These are phyloP conservation scores for Secale cereale DNA, from an alignment of 176 grass and related monocot genomes.

Conservation along the genomic window DNA sequence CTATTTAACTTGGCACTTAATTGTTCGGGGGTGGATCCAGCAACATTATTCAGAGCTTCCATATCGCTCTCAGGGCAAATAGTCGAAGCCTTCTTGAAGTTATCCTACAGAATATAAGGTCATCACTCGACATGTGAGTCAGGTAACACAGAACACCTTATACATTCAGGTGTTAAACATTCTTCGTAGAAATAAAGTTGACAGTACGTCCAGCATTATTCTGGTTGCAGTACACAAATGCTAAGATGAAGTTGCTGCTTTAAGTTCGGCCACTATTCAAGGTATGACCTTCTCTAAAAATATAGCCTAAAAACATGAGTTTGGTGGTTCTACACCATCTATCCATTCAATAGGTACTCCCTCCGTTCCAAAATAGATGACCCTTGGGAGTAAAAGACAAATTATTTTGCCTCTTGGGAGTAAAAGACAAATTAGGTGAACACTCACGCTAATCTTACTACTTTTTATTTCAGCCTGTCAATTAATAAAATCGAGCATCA, in stretches of 20 bases:
- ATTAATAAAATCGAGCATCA: too few species aligned
- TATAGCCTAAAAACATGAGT: neutral
- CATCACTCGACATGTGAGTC: neutral
- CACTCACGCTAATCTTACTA: too few species aligned
- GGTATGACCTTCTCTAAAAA: neutral
- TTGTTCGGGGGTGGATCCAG: conserved; percentile 40
- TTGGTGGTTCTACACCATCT: neutral
- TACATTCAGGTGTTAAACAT: neutral
- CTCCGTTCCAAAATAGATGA: too few species aligned
- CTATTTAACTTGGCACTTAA: conserved; percentile 62
- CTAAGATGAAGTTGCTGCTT: neutral
- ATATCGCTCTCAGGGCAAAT: conserved; percentile 70
- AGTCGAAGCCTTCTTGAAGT: conserved; percentile 76
- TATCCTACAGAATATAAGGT: conserved; percentile 37
- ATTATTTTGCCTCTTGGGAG: too few species aligned
- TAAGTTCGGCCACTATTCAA: neutral
- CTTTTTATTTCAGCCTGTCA: too few species aligned
- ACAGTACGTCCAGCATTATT: neutral
- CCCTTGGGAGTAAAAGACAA: too few species aligned
- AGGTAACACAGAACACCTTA: neutral
- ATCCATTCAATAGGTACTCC: too few species aligned
- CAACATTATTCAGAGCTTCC: conserved; percentile 48
- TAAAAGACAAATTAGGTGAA: too few species aligned
- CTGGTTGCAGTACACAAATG: neutral
- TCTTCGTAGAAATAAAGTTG: neutral